phyloP scores from a whole-genome alignment of 164 flowering plant genomes.

The Vitis riparia region DNA sequence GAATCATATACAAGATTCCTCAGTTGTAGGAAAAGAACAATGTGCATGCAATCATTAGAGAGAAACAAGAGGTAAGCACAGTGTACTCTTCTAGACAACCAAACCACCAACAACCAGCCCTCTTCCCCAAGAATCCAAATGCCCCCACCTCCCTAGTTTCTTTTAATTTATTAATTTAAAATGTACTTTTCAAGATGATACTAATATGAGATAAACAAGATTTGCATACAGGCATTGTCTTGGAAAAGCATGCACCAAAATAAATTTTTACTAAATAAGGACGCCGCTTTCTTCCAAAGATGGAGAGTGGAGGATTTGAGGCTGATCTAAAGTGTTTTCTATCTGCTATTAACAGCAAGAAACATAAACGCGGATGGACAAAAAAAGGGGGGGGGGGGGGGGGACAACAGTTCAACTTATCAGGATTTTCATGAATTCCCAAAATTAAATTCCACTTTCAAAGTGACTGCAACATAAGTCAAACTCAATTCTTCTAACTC shows the following conservation, averaged over 20 bases:
- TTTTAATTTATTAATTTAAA: no score
- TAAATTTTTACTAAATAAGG: background rate
- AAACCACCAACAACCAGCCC: no score
- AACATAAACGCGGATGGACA: background rate
- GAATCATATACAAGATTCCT: conserved; percentile 4
- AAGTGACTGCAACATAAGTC: background rate
- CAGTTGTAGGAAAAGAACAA: background rate
- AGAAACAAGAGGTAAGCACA: background rate
- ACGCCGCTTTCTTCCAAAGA: background rate
- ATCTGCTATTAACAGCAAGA: background rate
- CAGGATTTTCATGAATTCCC: background rate
- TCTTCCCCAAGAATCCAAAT: no score
- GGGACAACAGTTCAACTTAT: background rate
- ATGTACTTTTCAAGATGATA: no score
- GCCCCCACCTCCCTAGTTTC: no score
- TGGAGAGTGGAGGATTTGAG: background rate
- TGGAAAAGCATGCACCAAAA: background rate
- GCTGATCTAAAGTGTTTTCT: background rate
- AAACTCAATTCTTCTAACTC: background rate
- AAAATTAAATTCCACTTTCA: background rate
- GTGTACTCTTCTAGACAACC: no score
- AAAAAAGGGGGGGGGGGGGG: no score
- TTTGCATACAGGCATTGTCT: no score
- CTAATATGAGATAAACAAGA: no score
- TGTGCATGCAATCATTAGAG: background rate